phyloP scores from a whole-genome alignment of 176 grass and related monocot species.

The Tillandsia leiboldiana region DNA sequence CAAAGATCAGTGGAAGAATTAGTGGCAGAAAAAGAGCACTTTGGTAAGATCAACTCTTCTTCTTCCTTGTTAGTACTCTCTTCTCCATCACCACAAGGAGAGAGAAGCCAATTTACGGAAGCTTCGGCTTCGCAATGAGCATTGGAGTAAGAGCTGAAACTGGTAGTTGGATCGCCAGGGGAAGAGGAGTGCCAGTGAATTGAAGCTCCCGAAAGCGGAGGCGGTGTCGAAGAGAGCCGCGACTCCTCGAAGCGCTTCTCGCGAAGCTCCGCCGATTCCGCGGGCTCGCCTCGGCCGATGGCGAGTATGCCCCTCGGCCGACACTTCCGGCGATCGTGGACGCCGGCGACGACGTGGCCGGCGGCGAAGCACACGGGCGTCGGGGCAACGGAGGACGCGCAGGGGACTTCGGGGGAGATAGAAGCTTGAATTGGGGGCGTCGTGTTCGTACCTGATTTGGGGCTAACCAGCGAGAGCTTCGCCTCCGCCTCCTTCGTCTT shows the following conservation, averaged over 20 bases:
- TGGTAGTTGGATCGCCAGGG: constrained; percentile 8
- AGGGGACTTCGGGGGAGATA: constrained; percentile 74
- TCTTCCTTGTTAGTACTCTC: constrained; percentile 2
- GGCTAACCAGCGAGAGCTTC: constrained; percentile 1
- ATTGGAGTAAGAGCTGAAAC: constrained; percentile 15
- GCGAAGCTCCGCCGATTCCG: constrained; percentile 17
- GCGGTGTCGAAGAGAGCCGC: constrained; percentile 17
- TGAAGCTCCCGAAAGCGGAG: constrained; percentile 36
- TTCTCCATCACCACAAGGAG: constrained; percentile 20
- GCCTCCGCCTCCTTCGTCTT: constrained; percentile 31
- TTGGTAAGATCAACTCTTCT: constrained; percentile 39
- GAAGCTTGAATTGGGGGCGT: constrained; percentile 75
- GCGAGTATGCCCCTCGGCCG: constrained; percentile 66
- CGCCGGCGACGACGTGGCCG: constrained; percentile 54
- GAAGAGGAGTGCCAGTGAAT: constrained; percentile 82
- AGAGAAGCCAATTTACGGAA: constrained; percentile 47
- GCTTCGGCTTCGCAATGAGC: constrained; percentile 38
- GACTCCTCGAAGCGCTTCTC: constrained; percentile 20
- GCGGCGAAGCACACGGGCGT: constrained; percentile 72
- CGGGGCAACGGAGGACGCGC: constrained; percentile 29
- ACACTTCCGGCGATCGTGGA: constrained; percentile 48
- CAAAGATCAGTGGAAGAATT: constrained; percentile 32
- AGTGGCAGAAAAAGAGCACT: neutral
- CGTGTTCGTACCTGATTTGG: constrained; percentile 27
- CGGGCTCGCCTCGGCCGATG: constrained; percentile 17